A percentile compares a stretch with the other conserved stretches of the same genome.
Conservation (phyloP, 2,329 filamentous ascomycete genomes). For the Fusarium begoniae region DNA sequence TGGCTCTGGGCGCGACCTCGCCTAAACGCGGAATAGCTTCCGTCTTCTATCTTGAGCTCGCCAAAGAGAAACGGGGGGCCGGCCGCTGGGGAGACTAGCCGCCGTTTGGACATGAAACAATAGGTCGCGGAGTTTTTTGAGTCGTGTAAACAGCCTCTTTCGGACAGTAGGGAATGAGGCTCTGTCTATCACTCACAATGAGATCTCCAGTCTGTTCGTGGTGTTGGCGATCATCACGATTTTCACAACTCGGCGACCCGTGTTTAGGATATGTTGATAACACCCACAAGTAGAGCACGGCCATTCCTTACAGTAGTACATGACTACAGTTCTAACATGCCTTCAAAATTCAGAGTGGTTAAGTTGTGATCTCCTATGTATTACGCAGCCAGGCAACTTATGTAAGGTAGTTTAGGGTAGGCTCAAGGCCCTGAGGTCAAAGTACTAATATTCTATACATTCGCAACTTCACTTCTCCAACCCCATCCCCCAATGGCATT, state of each 20-base stretch:
- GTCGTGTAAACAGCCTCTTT: conserved; percentile 1
- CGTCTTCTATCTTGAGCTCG: conserved; percentile 15
- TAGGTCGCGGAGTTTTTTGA: background rate
- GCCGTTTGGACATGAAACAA: conserved; percentile 31
- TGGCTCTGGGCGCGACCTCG: conserved; percentile 33
- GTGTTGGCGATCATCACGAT: background rate
- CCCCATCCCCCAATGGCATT: conserved; percentile 39
- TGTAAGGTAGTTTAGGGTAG: background rate
- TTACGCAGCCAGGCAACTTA: background rate
- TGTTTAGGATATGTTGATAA: background rate
- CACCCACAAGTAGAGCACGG: background rate
- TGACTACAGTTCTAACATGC: background rate
- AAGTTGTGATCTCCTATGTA: background rate
- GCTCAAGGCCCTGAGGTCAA: background rate
- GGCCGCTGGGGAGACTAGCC: background rate
- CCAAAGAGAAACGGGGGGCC: conserved; percentile 1
- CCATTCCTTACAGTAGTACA: background rate
- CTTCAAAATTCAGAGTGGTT: background rate
- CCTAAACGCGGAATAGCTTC: conserved; percentile 41
- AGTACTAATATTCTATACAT: conserved; percentile 13
- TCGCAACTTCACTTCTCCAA: conserved; percentile 42
- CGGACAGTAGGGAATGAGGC: background rate
- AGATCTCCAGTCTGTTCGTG: background rate
- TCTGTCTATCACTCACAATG: background rate
- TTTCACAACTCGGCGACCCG: background rate